Base-by-base conservation (phyloP, 345 rosid genomes). In the Eucalyptus paniculata region DNA sequence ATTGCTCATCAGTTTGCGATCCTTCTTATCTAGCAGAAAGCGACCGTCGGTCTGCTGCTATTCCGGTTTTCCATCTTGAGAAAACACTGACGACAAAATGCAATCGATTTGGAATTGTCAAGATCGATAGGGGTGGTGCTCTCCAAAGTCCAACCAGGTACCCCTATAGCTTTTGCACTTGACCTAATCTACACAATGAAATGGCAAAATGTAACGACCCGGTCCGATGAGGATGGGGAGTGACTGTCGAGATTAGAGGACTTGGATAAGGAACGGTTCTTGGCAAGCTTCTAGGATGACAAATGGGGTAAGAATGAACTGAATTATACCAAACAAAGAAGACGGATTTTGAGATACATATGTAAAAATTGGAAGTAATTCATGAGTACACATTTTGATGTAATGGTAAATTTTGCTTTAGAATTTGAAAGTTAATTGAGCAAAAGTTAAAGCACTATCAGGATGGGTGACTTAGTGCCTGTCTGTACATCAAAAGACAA, bases 231-330 rank as follows among this genome's bases (percentile, higher is more conserved):
- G 58, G 1, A 53, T 53, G 11, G 1, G 11, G 11, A 53, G 11
- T 19, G 26, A 53, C 8, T 53, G 11, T 53, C 2, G 0, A 53
- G 26, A 53, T 53, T 53, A 53, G 11, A 53, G 24, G 58, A 53
- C 2, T 53, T 53, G 10, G 24, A 53, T 19, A 53, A 53, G 26
- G 11, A 19, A 53, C 0, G 10, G 58, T 1, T 53, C 24, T 8
- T 53, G 0, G 24, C 26, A 53, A 53, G 5, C 58, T 53, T 53
- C 10, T 53, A 53, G 1, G 58, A 2, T 8, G 26, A 2, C 11
- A 0, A 19, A 53, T 0, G 10, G 2, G 56, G 24, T 3, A 19
- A 53, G 24, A 53, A 53, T 53, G 26, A 53, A 53, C 2, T 0
- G 2, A 53, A 53, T 19, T 53, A 53, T 19, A 19, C 11, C 24